Conservation (phyloP, 495 filamentous ascomycete genomes). For the Chaetomium tenue region DNA sequence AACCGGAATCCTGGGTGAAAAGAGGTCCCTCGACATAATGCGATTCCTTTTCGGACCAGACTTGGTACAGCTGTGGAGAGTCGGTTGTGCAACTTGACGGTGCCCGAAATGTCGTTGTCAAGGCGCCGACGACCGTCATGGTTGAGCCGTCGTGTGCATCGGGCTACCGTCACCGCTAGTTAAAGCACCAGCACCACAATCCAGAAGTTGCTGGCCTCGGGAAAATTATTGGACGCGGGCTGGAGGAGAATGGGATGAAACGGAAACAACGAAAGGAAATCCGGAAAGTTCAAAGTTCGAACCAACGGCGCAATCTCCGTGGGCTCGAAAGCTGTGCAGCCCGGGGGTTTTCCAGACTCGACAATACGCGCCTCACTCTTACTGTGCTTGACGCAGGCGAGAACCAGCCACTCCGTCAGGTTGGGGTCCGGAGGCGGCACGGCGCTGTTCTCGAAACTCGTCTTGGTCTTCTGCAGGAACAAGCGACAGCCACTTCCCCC, state of each 20-base stretch:
- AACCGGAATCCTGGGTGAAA: conserved; percentile 26
- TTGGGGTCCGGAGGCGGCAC: conserved; percentile 12
- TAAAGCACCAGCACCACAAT: conserved; percentile 26
- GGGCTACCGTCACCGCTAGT: conserved; percentile 19
- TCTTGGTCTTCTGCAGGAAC: conserved; percentile 3
- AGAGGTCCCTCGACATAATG: conserved; percentile 34
- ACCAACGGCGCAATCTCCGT: conserved; percentile 20
- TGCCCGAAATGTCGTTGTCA: conserved; percentile 35
- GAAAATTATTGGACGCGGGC: not conserved
- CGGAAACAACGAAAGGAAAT: conserved; percentile 2
- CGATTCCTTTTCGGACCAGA: conserved; percentile 21
- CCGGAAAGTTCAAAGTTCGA: not conserved
- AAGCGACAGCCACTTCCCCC: not conserved
- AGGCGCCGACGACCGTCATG: conserved; percentile 36
- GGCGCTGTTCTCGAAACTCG: not conserved
- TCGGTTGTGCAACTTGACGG: conserved; percentile 32
- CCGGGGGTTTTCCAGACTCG: not conserved
- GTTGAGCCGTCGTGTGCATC: conserved; percentile 26
- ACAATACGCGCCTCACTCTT: conserved; percentile 3
- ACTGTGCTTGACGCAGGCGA: conserved; percentile 6
- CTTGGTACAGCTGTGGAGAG: conserved; percentile 31
- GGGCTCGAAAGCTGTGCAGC: not conserved
- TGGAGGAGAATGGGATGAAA: not conserved
- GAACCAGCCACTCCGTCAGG: not conserved
- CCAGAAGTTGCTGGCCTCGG: not conserved